Conservation (phyloP, 163 green algal genomes). For the Chlorella variabilis region DNA sequence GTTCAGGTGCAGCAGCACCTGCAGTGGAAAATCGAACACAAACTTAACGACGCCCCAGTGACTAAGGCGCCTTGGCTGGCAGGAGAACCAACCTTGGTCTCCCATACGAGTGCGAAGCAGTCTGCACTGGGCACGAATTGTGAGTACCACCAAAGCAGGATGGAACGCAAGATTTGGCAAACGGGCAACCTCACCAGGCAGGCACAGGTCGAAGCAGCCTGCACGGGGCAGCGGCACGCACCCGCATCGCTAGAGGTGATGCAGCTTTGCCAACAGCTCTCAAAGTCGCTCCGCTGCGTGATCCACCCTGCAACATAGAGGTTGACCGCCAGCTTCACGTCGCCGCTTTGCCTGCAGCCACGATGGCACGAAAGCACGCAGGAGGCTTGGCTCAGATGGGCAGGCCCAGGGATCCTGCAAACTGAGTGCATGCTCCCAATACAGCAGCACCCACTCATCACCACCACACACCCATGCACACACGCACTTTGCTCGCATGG, state of each 20-base stretch:
- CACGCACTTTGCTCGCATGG: conserved; percentile 56
- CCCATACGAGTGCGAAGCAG: conserved; percentile 46
- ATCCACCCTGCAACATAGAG: conserved; percentile 37
- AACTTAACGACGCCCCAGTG: too few species aligned
- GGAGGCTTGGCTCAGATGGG: background rate
- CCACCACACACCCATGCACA: background rate
- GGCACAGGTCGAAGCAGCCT: too few species aligned
- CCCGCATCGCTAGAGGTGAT: background rate
- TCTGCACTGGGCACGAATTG: conserved; percentile 4
- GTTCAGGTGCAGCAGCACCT: conserved; percentile 60
- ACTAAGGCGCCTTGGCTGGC: too few species aligned
- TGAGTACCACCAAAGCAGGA: background rate
- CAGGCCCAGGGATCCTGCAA: too few species aligned
- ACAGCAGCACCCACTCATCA: too few species aligned
- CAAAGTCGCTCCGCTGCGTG: conserved; percentile 2
- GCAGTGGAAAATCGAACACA: too few species aligned
- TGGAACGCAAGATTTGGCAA: background rate
- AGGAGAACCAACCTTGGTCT: too few species aligned
- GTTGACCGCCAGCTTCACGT: conserved; percentile 45
- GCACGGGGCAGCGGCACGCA: background rate
- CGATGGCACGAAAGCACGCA: background rate
- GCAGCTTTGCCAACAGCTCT: background rate
- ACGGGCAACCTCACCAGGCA: background rate
- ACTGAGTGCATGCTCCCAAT: too few species aligned
- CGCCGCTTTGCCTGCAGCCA: conserved; percentile 18